Percentiles rank a stretch among this genome's conserved stretches.
Evolutionary conservation across 805 yeast genomes (phyloP).

Genomic region (Middelhovenomyces tepae): DNA sequence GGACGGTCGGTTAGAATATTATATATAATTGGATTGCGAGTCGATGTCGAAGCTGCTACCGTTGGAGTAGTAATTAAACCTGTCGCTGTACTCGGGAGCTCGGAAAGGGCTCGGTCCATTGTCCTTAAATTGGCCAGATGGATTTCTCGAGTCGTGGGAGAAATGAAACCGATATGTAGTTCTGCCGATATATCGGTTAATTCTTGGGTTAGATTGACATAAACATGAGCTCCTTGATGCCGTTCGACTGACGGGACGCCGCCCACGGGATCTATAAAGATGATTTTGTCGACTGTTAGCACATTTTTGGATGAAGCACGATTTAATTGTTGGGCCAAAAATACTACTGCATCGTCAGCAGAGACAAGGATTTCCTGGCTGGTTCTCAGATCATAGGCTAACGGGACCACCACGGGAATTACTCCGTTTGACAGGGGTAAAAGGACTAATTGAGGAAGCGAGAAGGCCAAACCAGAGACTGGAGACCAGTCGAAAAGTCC

Average conservation of each 20-base stretch:
- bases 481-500: constrained; percentile 29
- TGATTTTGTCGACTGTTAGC: constrained; percentile 63
- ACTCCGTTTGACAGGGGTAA: constrained; percentile 36
- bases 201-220: constrained; percentile 79
- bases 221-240: constrained; percentile 67
- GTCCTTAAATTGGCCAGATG: constrained; percentile 62
- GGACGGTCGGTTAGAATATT: constrained; percentile 90
- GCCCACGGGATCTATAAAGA: constrained; percentile 72
- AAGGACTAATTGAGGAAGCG: constrained; percentile 32
- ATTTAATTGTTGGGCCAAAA: constrained; percentile 32
- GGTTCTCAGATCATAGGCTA: constrained; percentile 50
- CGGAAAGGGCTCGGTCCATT: constrained; percentile 48
- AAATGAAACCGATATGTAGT: constrained; percentile 47
- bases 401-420: constrained; percentile 51
- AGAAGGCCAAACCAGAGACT: constrained; percentile 14
- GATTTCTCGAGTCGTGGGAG: constrained; percentile 36
- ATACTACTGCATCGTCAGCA: constrained; percentile 35
- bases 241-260: constrained; percentile 89
- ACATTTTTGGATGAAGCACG: constrained; percentile 20
- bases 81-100: constrained; percentile 50
- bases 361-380: constrained; percentile 31
- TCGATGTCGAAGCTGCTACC: constrained; percentile 46
- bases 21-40: constrained; percentile 78
- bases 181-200: constrained; percentile 57
- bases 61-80: constrained; percentile 83